Conservation (phyloP, 2,329 filamentous ascomycete genomes). For the Exophiala viscosa region DNA sequence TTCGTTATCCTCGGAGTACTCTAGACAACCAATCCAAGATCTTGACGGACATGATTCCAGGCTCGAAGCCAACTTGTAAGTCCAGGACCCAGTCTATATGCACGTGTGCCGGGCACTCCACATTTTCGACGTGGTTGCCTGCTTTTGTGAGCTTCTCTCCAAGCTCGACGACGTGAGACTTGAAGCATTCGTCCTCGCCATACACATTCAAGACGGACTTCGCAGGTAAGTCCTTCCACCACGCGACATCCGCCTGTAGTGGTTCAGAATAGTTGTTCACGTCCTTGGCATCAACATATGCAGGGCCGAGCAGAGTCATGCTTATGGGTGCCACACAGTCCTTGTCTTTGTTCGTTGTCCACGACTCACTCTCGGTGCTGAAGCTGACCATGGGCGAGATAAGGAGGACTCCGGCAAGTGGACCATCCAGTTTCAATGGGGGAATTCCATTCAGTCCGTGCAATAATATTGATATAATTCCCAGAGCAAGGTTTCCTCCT, state of each 20-base stretch:
- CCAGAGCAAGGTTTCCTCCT: slow-evolving; percentile 16
- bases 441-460: not conserved
- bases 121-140: not conserved
- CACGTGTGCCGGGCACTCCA: slow-evolving; percentile 14
- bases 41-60: slow-evolving; percentile 9
- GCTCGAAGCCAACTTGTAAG: slow-evolving; percentile 1
- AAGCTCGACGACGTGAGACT: slow-evolving; percentile 1
- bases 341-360: not conserved
- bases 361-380: not conserved
- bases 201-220: slow-evolving; percentile 5
- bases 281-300: not conserved
- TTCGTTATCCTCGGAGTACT: too few relatives aligned
- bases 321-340: not conserved
- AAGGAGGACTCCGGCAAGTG: slow-evolving; percentile 7
- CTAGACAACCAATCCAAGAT: slow-evolving; percentile 12
- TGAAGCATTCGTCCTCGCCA: slow-evolving; percentile 5
- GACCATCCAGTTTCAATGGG: not conserved
- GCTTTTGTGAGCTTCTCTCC: slow-evolving; percentile 3
- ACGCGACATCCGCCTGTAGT: not conserved
- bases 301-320: not conserved
- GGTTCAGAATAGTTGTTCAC: slow-evolving; percentile 11
- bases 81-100: slow-evolving; percentile 19
- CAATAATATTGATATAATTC: slow-evolving; percentile 3
- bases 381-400: slow-evolving; percentile 11
- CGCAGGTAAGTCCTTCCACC: slow-evolving; percentile 5